Evolutionary conservation across 2,329 filamentous ascomycete genomes (phyloP).

Genomic region (Botrytis deweyae): DNA sequence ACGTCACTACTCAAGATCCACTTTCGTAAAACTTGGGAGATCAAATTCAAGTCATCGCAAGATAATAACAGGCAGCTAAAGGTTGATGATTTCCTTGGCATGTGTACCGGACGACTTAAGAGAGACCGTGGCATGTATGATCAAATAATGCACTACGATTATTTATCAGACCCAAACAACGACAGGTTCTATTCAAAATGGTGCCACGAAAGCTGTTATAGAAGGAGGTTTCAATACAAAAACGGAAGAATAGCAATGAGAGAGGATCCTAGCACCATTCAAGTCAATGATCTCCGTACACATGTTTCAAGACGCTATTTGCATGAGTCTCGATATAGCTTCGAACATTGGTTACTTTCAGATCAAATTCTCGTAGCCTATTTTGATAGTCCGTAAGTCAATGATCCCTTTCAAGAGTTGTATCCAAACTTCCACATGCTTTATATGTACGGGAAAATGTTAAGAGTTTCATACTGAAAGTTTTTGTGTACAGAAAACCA

Average conservation of each 20-base stretch:
- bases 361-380: slow-evolving; percentile 13
- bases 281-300: slow-evolving; percentile 8
- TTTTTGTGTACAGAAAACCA: not conserved
- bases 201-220: not conserved
- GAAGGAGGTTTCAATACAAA: not conserved
- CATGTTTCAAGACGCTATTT: not conserved
- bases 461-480: not conserved
- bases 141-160: not conserved
- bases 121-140: slow-evolving; percentile 8
- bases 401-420: not conserved
- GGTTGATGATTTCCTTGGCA: not conserved
- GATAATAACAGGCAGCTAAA: not conserved
- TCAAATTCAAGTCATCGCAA: not conserved
- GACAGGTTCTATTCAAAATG: not conserved
- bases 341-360: not conserved
- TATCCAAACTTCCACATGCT: not conserved
- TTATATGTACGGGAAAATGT: not conserved
- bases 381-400: slow-evolving; percentile 9
- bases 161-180: not conserved
- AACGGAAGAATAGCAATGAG: slow-evolving; percentile 7
- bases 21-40: slow-evolving; percentile 24
- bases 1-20: slow-evolving; percentile 26
- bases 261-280: not conserved
- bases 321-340: slow-evolving; percentile 1
- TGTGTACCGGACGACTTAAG: not conserved